Evolutionary conservation across 2,329 filamentous ascomycete genomes (phyloP), one percentile per base, ranked within the genome.

Genomic region (Biscogniauxia mediterranea): DNA sequence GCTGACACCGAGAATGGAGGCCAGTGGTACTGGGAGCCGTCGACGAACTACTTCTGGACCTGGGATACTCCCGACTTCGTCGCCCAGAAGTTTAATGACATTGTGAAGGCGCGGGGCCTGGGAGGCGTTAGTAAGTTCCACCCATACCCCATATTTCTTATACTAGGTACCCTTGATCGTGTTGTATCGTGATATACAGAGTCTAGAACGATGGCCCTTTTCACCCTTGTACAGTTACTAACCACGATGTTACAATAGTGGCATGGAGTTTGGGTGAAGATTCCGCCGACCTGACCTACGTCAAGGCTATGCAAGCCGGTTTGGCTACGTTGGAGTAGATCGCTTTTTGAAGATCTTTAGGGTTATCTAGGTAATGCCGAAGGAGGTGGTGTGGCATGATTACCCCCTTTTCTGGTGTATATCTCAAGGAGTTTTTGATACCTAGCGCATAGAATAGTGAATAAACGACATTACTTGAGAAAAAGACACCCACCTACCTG

Each of bases 51-150:
- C 46, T 93, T 89, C 82, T 93, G 90, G 90, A 88, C 88, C 0
- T 92, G 87, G 79, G 90, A 93, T 62, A 89, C 86, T 0, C 79
- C 82, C 0, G 78, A 80, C 7, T 79, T 86, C 13, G 87, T 93
- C 56, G 67, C 73, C 13, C 77, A 78, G 60, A 93, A 93, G 76
- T 85, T 91, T 61, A 75, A 80, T 3, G 72, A 81, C 4, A 81
- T 93, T 42, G 79, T 91, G 2, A 76, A 79, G 28, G 77, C 78
- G 32, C 81, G 83, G 70, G 74, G 77, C 0, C 73, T 92, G 0
- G 89, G 89, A 1, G 90, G 90, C 17, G 85, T 90, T 4, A 91
- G 69, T 70, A 66, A 68, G 69, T 70, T 19, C 51, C 6, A 11
- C 54, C 42, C 23, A 21, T 8, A 32, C 28, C 28, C 28, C 7